Evolutionary conservation across 1,139 yeast species (phyloP), one percentile per base, ranked within the genome.

Genomic region (Candida albicans): DNA sequence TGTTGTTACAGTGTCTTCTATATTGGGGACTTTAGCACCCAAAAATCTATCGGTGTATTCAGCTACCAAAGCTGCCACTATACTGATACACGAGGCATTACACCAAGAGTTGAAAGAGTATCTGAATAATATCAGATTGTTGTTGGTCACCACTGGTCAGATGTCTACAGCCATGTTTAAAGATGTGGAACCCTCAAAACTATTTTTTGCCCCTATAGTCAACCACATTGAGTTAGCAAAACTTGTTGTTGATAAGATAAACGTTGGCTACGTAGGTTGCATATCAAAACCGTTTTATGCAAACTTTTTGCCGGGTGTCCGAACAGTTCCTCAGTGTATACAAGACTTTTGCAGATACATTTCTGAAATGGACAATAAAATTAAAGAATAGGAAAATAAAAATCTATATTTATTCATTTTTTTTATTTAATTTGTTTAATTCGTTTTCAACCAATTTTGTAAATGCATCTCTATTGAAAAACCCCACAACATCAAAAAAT

Each of bases 21-120:
- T 86, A 0, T 62, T 89, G 26, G 96, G 95, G 0, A 66, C 76
- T 4, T 67, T 87, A 14, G 85, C 91, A 0, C 95, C 96, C 0
- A 75, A 76, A 9, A 78, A 81, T 51, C 73, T 86, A 9, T 77
- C 89, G 1, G 58, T 78, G 2, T 86, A 84, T 57, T 75, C 88
- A 0, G 82, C 86, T 0, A 69, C 88, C 10, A 87, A 87, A 56
- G 82, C 88, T 0, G 81, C 88, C 0, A 52, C 77, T 14, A 69
- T 77, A 6, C 80, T 82, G 51, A 56, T 81, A 2, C 84, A 82
- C 51, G 88, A 84, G 48, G 75, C 86, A 0, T 55, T 82, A 37
- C 58, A 75, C 1, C 75, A 72, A 45, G 95, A 86, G 53, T 45
- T 73, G 12, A 48, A 52, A 0, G 49, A 52, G 1, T 51, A 52